Evolutionary conservation across 257 asterid genomes (phyloP).

Genomic region (Coffea eugenioides): DNA sequence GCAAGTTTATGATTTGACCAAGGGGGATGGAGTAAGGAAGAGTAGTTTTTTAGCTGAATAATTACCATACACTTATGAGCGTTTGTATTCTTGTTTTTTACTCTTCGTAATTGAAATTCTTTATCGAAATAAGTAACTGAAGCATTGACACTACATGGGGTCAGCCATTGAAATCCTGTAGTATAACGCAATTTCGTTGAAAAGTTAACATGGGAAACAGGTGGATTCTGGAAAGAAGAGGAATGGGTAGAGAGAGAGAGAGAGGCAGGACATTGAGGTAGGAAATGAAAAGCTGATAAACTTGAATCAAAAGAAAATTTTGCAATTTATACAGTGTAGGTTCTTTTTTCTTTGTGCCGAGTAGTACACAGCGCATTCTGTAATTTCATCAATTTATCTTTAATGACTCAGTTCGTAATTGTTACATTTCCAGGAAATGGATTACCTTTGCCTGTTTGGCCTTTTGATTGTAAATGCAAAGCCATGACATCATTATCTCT

Average conservation of each 20-base stretch:
- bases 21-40: slow-evolving; percentile 6
- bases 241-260: not conserved
- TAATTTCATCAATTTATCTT: not conserved
- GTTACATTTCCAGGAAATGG: not conserved
- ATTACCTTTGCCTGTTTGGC: not conserved
- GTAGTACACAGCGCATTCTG: not conserved
- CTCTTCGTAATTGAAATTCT: not conserved
- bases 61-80: not conserved
- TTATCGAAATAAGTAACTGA: too few relatives aligned
- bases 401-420: not conserved
- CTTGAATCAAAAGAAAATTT: not conserved
- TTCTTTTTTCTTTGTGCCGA: not conserved
- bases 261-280: not conserved
- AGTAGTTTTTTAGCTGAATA: not conserved
- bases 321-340: not conserved
- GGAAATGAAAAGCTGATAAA: not conserved
- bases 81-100: not conserved
- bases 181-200: not conserved
- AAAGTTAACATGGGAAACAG: not conserved
- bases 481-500: not conserved
- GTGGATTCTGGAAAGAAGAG: not conserved
- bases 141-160: not conserved
- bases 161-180: not conserved
- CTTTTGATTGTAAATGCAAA: not conserved
- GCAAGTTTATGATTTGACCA: not conserved